Conservation (phyloP, 2,329 filamentous ascomycete genomes). For the Colletotrichum incanum region DNA sequence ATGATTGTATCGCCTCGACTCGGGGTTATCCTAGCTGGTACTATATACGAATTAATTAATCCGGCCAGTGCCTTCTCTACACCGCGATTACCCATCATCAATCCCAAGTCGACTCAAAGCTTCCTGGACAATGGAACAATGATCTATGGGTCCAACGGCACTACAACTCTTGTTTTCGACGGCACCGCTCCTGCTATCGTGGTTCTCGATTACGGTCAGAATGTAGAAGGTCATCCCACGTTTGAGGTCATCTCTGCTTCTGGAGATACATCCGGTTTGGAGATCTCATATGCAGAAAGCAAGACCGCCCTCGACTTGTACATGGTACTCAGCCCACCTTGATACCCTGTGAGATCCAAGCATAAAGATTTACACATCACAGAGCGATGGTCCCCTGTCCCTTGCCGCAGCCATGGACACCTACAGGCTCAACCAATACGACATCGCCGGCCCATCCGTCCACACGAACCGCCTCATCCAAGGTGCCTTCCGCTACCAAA, state of each 20-base stretch:
- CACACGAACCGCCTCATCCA: conserved; percentile 54
- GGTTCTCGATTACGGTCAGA: background rate
- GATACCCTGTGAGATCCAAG: background rate
- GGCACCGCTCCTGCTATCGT: too few species aligned
- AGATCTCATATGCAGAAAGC: conserved; percentile 25
- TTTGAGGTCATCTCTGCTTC: conserved; percentile 29
- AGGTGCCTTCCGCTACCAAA: conserved; percentile 54
- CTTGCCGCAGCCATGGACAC: conserved; percentile 56
- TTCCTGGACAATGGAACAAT: too few species aligned
- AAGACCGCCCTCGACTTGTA: background rate
- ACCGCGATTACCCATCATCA: too few species aligned
- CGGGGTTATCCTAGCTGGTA: too few species aligned
- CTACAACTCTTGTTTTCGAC: too few species aligned
- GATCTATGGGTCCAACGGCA: too few species aligned
- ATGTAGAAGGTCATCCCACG: conserved; percentile 25
- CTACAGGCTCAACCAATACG: conserved; percentile 54
- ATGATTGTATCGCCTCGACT: too few species aligned
- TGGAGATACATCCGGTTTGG: conserved; percentile 20
- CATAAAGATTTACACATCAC: background rate
- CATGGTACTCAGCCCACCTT: background rate
- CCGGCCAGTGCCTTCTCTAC: too few species aligned
- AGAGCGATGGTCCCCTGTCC: conserved; percentile 51
- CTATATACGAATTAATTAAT: too few species aligned
- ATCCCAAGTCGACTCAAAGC: too few species aligned
- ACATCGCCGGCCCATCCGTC: conserved; percentile 47